These are phyloP conservation scores for Chlamydomonas incerta DNA, from an alignment of 139 green algal genomes.

Conservation along the genomic window DNA sequence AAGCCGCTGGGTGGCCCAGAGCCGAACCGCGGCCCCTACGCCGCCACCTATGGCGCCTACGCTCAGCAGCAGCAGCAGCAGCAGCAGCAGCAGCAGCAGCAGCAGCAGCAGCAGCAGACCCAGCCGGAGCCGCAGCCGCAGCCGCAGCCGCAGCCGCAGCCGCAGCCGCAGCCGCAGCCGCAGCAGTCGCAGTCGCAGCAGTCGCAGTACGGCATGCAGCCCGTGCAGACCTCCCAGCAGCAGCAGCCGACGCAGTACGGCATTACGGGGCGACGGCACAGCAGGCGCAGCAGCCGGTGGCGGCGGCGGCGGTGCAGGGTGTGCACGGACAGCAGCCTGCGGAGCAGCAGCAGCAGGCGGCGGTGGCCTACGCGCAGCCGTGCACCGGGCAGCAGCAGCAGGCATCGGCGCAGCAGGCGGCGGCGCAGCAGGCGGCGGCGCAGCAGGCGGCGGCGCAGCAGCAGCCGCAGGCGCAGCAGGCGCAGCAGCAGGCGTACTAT, in stretches of 20 bases:
- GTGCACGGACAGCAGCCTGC: not conserved
- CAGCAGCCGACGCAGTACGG: not conserved
- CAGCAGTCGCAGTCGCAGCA: not conserved
- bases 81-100: too few species aligned
- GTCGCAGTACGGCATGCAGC: constrained; percentile 14
- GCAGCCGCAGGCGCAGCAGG: too few species aligned
- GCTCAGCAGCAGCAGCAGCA: too few species aligned
- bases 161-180: too few species aligned
- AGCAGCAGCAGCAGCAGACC: too few species aligned
- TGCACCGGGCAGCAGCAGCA: not conserved
- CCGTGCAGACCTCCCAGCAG: not conserved
- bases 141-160: too few species aligned
- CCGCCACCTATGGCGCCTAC: not conserved
- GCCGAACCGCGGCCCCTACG: not conserved
- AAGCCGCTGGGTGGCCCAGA: constrained; percentile 35
- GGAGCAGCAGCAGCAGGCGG: not conserved
- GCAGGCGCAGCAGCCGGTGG: not conserved
- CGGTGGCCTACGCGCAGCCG: not conserved
- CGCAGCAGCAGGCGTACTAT: not conserved
- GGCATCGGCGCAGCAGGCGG: not conserved
- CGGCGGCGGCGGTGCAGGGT: not conserved
- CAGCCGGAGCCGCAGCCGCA: too few species aligned
- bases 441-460: too few species aligned
- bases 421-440: not conserved
- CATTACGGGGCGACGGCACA: not conserved